Conservation (phyloP, 169 alveolate genomes). For the Plasmodium adleri region DNA sequence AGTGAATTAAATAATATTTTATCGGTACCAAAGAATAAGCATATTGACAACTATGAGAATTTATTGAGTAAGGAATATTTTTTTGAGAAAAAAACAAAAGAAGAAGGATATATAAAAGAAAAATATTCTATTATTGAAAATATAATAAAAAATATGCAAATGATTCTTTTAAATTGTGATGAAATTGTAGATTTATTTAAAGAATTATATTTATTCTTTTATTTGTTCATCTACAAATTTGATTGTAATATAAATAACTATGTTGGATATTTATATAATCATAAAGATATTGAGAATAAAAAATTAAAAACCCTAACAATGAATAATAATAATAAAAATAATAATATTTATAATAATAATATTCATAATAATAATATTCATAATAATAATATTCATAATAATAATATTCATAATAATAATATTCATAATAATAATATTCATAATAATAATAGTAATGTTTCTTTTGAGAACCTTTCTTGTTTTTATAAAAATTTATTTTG, state of each 20-base stretch:
- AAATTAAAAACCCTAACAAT: too few relatives aligned
- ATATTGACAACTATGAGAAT: not conserved
- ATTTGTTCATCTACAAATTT: conserved; percentile 28
- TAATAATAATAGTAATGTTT: not conserved
- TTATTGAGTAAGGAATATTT: conserved; percentile 3
- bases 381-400: too few relatives aligned
- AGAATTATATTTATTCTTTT: conserved; percentile 47
- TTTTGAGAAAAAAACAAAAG: conserved; percentile 38
- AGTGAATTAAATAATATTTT: not conserved
- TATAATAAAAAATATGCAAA: conserved; percentile 9
- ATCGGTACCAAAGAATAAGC: conserved; percentile 5
- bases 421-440: not conserved
- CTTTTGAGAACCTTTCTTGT: too few relatives aligned
- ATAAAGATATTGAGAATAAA: not conserved
- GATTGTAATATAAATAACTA: conserved; percentile 5
- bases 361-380: too few relatives aligned
- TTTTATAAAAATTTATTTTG: too few relatives aligned
- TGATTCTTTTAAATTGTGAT: conserved; percentile 6
- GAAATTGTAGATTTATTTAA: conserved; percentile 11
- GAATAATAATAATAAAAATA: too few relatives aligned
- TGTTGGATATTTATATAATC: conserved; percentile 1
- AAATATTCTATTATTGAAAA: conserved; percentile 25
- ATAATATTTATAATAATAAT: too few relatives aligned
- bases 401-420: not conserved
- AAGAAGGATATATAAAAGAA: conserved; percentile 26